These are phyloP conservation scores for Monilinia fructigena DNA, from an alignment of 2,329 filamentous ascomycete genomes.

Conservation along the genomic window DNA sequence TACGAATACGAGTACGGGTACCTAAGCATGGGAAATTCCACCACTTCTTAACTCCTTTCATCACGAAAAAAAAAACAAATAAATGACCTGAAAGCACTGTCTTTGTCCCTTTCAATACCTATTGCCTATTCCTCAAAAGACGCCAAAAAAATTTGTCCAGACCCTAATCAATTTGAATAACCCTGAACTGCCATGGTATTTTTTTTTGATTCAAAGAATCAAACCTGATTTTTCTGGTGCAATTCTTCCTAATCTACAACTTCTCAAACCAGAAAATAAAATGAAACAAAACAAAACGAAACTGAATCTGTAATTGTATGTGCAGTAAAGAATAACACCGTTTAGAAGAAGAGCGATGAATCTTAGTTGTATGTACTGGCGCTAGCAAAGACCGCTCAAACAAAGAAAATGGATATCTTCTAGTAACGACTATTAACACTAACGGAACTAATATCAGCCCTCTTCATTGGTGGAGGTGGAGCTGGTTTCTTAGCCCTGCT, in stretches of 20 bases:
- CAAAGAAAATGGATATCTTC: background rate
- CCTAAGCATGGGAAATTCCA: background rate
- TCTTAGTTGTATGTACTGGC: conserved; percentile 9
- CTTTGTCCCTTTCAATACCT: background rate
- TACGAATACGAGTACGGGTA: background rate
- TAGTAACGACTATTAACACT: conserved; percentile 16
- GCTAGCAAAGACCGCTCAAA: background rate
- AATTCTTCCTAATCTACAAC: background rate
- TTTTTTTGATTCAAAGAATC: background rate
- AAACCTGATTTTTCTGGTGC: background rate
- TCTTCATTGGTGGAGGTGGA: conserved; percentile 63
- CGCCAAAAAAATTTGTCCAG: background rate
- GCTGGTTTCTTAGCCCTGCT: conserved; percentile 65
- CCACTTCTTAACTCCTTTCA: background rate
- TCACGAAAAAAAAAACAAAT: background rate
- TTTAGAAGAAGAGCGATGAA: background rate
- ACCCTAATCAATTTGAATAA: conserved; percentile 18
- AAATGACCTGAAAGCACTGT: background rate
- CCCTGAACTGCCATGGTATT: conserved; percentile 12
- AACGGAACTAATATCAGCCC: conserved; percentile 41
- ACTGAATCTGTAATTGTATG: background rate
- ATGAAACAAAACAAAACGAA: background rate
- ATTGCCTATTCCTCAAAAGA: background rate
- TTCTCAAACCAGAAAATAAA: background rate
- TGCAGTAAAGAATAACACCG: background rate